Evolutionary conservation across 371 early-diverging fungal genomes (phyloP).

Genomic region (Mortierella sp.): DNA sequence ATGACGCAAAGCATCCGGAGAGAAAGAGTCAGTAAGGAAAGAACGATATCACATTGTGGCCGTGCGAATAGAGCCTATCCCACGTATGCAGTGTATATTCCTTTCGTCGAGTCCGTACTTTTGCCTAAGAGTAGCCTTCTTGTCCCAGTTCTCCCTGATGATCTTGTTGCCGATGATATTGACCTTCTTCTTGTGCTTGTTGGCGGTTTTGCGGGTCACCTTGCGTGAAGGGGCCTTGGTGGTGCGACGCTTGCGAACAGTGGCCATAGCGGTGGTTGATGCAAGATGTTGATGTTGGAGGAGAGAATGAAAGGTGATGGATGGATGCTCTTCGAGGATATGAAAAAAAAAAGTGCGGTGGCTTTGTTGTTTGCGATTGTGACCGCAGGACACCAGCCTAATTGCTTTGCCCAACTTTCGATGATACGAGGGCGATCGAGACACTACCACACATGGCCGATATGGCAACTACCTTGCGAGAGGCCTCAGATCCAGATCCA

Average conservation of each 20-base stretch:
- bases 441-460: conserved; percentile 28
- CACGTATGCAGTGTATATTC: too few species aligned
- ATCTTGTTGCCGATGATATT: conserved; percentile 68
- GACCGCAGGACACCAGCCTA: too few species aligned
- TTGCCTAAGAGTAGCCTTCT: conserved; percentile 76
- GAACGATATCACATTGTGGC: too few species aligned
- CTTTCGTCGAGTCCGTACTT: conserved; percentile 77
- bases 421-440: conserved; percentile 33
- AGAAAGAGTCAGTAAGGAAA: neutral
- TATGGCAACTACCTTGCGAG: conserved; percentile 16
- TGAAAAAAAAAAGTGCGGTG: conserved; percentile 21
- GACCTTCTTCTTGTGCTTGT: conserved; percentile 63
- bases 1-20: neutral
- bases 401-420: too few species aligned
- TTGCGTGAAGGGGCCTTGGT: conserved; percentile 53
- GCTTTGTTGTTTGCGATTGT: conserved; percentile 13
- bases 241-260: conserved; percentile 38
- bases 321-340: conserved; percentile 6
- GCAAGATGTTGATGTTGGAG: neutral
- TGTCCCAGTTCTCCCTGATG: conserved; percentile 80
- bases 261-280: conserved; percentile 26
- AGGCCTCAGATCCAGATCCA: neutral
- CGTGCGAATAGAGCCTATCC: too few species aligned
- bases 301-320: neutral
- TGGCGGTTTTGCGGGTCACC: conserved; percentile 63